Conservation (phyloP, 805 yeast species). For the Schizosaccharomyces lindneri region DNA sequence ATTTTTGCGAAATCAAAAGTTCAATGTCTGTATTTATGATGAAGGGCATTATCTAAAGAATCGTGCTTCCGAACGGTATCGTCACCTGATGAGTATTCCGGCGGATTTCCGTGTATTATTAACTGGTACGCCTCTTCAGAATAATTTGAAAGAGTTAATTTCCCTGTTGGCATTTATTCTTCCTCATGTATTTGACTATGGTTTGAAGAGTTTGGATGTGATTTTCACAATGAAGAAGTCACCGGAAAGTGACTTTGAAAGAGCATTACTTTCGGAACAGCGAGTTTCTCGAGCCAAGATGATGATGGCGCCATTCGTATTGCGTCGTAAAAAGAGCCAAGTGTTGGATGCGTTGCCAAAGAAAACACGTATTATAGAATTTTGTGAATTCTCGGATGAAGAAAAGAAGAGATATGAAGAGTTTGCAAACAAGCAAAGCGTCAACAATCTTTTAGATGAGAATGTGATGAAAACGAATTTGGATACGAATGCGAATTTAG, state of each 20-base stretch:
- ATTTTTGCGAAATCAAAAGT: conserved; percentile 47
- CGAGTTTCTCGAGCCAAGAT: conserved; percentile 83
- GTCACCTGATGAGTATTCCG: conserved; percentile 56
- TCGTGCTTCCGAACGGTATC: conserved; percentile 65
- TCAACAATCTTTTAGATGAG: conserved; percentile 3
- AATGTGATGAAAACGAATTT: conserved; percentile 1
- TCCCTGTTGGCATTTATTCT: conserved; percentile 75
- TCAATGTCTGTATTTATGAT: conserved; percentile 79
- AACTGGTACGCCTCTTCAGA: conserved; percentile 94
- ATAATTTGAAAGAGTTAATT: conserved; percentile 70
- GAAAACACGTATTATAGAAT: conserved; percentile 37
- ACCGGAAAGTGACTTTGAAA: conserved; percentile 12
- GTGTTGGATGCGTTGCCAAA: conserved; percentile 73
- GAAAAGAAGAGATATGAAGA: conserved; percentile 38
- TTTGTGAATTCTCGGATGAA: conserved; percentile 31
- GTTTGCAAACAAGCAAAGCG: conserved; percentile 19
- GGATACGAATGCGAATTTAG: background rate
- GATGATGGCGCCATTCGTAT: conserved; percentile 94
- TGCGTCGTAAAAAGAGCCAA: conserved; percentile 77
- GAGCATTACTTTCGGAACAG: conserved; percentile 69
- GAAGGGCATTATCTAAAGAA: conserved; percentile 96
- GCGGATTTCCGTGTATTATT: conserved; percentile 67
- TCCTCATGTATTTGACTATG: conserved; percentile 56
- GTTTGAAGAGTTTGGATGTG: conserved; percentile 55
- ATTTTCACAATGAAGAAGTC: conserved; percentile 52